Evolutionary conservation across 2,329 filamentous ascomycete genomes (phyloP).

Genomic region (Phyllosticta paracitricarpa): DNA sequence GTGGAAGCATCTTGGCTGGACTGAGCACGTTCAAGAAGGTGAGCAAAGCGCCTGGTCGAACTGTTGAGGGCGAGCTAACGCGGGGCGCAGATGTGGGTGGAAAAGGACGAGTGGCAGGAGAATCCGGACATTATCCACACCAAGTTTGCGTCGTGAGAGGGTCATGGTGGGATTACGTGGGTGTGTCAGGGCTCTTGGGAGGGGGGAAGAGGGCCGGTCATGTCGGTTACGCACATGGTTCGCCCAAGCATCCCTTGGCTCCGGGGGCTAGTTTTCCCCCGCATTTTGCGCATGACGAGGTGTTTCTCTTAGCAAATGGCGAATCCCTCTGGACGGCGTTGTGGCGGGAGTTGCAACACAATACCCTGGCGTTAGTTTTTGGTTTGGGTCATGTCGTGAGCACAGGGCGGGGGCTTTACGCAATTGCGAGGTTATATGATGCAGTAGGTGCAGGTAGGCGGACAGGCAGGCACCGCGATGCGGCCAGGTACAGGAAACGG

Average conservation of each 20-base stretch:
- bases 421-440: background rate
- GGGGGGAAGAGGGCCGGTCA: conserved; percentile 4
- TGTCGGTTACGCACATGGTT: conserved; percentile 5
- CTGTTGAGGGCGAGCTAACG: background rate
- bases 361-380: conserved; percentile 10
- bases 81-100: conserved; percentile 84
- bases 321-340: conserved; percentile 10
- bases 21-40: conserved; percentile 98
- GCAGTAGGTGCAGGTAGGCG: background rate
- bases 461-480: background rate
- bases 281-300: conserved; percentile 10
- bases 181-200: background rate
- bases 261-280: conserved; percentile 5
- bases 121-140: conserved; percentile 98
- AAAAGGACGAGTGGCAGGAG: conserved; percentile 99
- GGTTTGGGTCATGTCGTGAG: background rate
- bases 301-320: conserved; percentile 11
- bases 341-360: conserved; percentile 6
- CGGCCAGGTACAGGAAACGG: background rate
- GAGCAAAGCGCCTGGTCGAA: conserved; percentile 16
- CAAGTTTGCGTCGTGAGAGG: conserved; percentile 58
- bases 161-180: conserved; percentile 1
- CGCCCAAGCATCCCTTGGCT: conserved; percentile 5
- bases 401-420: background rate
- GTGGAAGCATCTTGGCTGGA: conserved; percentile 90